Conservation (phyloP, 2,329 filamentous ascomycete genomes). For the Fusarium napiforme region DNA sequence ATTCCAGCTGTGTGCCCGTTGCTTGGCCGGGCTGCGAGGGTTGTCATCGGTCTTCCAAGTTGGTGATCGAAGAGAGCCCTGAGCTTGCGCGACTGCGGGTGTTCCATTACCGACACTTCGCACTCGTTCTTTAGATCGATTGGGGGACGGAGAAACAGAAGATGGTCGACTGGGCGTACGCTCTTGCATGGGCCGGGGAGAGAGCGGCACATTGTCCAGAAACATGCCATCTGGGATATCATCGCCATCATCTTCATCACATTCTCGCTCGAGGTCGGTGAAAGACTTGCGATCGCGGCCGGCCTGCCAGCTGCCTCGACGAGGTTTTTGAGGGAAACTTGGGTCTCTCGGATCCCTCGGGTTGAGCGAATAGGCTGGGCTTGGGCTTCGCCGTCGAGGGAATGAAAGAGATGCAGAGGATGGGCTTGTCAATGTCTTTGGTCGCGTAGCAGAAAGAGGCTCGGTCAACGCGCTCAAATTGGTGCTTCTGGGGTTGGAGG, state of each 20-base stretch:
- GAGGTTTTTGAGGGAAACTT: constrained; percentile 52
- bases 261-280: constrained; percentile 79
- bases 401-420: constrained; percentile 54
- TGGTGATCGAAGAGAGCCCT: constrained; percentile 69
- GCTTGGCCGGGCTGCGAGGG: constrained; percentile 57
- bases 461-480: constrained; percentile 55
- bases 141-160: constrained; percentile 65
- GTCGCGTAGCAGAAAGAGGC: constrained; percentile 45
- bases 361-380: constrained; percentile 59
- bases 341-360: constrained; percentile 59
- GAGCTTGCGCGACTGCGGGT: constrained; percentile 67
- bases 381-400: constrained; percentile 60
- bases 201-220: constrained; percentile 85
- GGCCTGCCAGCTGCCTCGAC: constrained; percentile 78
- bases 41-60: constrained; percentile 62
- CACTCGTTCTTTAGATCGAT: constrained; percentile 63
- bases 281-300: constrained; percentile 72
- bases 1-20: constrained; percentile 79
- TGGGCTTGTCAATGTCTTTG: constrained; percentile 43
- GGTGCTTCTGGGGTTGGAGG: constrained; percentile 63
- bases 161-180: constrained; percentile 63
- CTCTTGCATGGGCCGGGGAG: constrained; percentile 72
- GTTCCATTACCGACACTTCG: constrained; percentile 73
- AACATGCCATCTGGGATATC: constrained; percentile 83
- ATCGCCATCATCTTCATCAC: constrained; percentile 78